Evolutionary conservation across 2,329 filamentous ascomycete genomes (phyloP), one percentile per base, ranked within the genome.

Genomic region (Aspergillus sp.): DNA sequence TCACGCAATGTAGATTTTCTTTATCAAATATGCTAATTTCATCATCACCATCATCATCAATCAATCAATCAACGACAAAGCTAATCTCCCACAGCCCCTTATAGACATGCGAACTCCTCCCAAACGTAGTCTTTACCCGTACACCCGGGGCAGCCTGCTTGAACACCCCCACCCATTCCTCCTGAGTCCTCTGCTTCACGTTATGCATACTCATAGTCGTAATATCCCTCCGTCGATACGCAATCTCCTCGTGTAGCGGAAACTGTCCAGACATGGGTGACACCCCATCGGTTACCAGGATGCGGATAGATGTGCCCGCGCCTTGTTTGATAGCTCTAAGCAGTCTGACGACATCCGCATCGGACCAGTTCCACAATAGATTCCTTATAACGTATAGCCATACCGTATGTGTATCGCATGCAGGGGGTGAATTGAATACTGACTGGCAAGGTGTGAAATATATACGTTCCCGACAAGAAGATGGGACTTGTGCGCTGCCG

Each of bases 131-230:
- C 52, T 17, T n/a, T 8, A 54, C 52, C n/a, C 27, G 39, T 41
- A 54, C 8, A 8, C 15, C 23, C n/a, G 19, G 17, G 8, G 11
- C 23, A 19, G 25, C 36, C 19, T 8, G 2, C 3, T 15, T 13
- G 17, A 54, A 54, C 52, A 54, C 19, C 8, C 17, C 52, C 15
- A 42, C 5, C 52, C 52, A 54, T 23, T 54, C 52, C 5, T n/a
- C 36, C 13, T 54, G 52, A 1, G 38, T 42, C 38, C 52, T 39
- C 52, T 54, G 52, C 21, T 54, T 54, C 2, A 54, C 38, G 19
- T 54, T 54, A 42, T 54, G 52, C 52, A 54, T 54, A 3, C 36
- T 44, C 52, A 54, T 54, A 11, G 52, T 54, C 2, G 52, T 54
- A 38, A 54, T 8, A 5, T 54, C 52, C 8, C 52, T 38, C 19